Percentiles rank a stretch among this genome's conserved stretches.
phyloP scores from a whole-genome alignment of 2,329 filamentous ascomycete species.

The Alternaria triticimaculans region DNA sequence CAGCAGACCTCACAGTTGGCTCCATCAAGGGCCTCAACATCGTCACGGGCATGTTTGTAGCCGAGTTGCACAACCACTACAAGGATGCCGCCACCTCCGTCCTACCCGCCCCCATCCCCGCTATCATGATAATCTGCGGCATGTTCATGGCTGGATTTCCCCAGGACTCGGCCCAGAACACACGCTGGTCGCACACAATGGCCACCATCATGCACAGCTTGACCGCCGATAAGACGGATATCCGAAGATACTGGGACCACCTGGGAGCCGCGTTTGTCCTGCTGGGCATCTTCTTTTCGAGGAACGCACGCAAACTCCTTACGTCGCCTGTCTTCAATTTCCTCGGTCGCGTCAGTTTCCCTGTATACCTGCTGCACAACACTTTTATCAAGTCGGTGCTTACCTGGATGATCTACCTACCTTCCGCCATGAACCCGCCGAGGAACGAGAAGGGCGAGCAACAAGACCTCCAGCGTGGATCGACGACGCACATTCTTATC shows the following conservation, averaged over 20 bases:
- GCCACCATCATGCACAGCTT: conserved; percentile 53
- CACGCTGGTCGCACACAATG: conserved; percentile 61
- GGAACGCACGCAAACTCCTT: conserved; percentile 59
- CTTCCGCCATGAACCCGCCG: conserved; percentile 47
- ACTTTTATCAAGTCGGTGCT: conserved; percentile 65
- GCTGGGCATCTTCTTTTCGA: conserved; percentile 61
- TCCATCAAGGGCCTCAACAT: conserved; percentile 61
- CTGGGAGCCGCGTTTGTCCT: conserved; percentile 59
- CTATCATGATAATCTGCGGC: conserved; percentile 59
- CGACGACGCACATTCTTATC: conserved; percentile 40
- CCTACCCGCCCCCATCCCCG: conserved; percentile 58
- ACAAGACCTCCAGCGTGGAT: conserved; percentile 43
- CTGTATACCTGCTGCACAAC: conserved; percentile 69
- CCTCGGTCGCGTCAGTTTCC: conserved; percentile 69
- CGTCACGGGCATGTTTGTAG: conserved; percentile 67
- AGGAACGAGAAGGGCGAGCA: conserved; percentile 46
- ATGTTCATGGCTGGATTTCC: conserved; percentile 67
- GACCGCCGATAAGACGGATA: conserved; percentile 57
- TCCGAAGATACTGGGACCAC: conserved; percentile 58
- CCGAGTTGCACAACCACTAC: conserved; percentile 63
- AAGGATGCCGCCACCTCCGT: conserved; percentile 57
- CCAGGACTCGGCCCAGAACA: conserved; percentile 61
- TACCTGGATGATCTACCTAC: conserved; percentile 64
- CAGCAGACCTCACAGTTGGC: conserved; percentile 38
- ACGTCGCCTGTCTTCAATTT: conserved; percentile 64